phyloP scores from a whole-genome alignment of 2,329 filamentous ascomycete species.

The Helotiales sp. region DNA sequence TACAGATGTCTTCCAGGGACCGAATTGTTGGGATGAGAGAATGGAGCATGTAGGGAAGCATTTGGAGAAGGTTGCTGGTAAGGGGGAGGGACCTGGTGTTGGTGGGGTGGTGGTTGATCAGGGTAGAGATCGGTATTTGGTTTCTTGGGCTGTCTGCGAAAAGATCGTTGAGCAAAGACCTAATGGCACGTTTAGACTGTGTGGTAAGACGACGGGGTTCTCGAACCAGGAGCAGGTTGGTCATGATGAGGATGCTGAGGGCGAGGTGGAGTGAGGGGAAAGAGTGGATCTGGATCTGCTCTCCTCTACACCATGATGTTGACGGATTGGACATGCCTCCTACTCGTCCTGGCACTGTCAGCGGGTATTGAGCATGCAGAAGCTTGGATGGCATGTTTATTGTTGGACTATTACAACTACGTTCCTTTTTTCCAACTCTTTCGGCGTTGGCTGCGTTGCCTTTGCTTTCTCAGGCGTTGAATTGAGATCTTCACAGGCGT shows the following conservation, averaged over 20 bases:
- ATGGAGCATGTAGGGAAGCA: constrained; percentile 89
- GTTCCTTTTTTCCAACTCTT: too few species aligned
- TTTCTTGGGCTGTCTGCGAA: constrained; percentile 23
- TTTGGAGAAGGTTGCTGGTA: constrained; percentile 56
- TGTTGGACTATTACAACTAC: too few species aligned
- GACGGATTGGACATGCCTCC: too few species aligned
- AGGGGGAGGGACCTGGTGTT: neutral
- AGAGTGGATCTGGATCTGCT: neutral
- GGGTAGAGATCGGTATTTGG: constrained; percentile 21
- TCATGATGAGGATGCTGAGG: constrained; percentile 5
- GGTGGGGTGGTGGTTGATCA: constrained; percentile 2
- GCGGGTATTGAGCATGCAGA: too few species aligned
- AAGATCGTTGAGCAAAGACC: neutral
- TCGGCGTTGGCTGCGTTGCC: too few species aligned
- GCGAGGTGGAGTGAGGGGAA: neutral
- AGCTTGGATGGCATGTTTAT: too few species aligned
- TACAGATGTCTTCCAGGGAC: constrained; percentile 56
- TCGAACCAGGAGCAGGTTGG: neutral
- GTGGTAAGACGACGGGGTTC: neutral
- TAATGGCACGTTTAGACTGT: neutral
- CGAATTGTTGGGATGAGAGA: constrained; percentile 71
- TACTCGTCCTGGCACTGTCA: too few species aligned
- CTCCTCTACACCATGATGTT: neutral
- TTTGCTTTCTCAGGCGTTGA: too few species aligned
- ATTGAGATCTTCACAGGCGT: too few species aligned